Percentiles rank a stretch among this genome's conserved stretches.
These are phyloP conservation scores for Trichoderma polysporum DNA, from an alignment of 2,329 filamentous ascomycete species.

Conservation along the genomic window DNA sequence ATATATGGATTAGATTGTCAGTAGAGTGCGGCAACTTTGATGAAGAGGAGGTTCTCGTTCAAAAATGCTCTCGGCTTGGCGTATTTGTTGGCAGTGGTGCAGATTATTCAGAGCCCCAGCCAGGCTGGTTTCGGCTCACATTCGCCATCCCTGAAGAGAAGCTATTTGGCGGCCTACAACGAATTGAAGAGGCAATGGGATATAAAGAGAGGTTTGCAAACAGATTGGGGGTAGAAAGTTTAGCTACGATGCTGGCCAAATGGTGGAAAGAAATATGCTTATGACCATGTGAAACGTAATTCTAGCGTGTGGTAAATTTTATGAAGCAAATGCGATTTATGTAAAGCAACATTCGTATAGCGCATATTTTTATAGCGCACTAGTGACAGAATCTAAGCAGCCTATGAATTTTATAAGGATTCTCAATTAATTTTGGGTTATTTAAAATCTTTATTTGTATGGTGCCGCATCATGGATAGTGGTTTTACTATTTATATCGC, in stretches of 20 bases:
- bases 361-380: too few species aligned
- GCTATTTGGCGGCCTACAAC: neutral
- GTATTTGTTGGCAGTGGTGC: constrained; percentile 14
- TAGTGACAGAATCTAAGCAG: too few species aligned
- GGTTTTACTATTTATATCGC: neutral
- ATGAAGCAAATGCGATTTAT: too few species aligned
- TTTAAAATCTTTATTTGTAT: neutral
- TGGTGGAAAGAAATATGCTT: neutral
- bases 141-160: constrained; percentile 10
- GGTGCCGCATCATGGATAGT: neutral
- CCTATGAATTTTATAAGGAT: too few species aligned
- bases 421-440: too few species aligned
- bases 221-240: neutral
- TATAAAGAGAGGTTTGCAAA: neutral
- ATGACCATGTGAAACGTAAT: neutral
- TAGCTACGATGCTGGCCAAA: neutral
- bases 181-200: constrained; percentile 13
- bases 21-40: neutral
- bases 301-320: too few species aligned
- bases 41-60: constrained; percentile 12
- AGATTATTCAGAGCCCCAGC: constrained; percentile 12
- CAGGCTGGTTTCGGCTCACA: constrained; percentile 17
- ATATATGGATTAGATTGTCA: constrained; percentile 16
- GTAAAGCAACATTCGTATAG: too few species aligned
- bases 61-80: neutral